Evolutionary conservation across 768 basidiomycete genomes (phyloP).

Genomic region (Rhodocollybia butyracea): DNA sequence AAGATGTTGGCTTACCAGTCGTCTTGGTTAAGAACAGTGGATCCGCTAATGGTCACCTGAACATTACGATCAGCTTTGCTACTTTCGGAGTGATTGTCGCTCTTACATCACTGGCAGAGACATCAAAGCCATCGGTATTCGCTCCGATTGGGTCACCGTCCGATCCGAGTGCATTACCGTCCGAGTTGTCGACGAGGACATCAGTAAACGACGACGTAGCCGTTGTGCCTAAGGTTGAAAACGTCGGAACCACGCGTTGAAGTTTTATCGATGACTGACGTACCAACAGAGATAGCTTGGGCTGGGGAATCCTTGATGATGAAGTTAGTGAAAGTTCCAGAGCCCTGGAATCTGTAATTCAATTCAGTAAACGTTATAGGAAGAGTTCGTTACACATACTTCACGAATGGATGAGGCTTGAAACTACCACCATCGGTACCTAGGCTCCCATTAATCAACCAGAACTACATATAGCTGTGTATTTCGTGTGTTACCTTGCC

Average conservation of each 20-base stretch:
- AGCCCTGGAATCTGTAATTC: slow-evolving; percentile 8
- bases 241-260: no score
- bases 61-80: background rate
- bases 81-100: background rate
- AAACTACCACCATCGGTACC: background rate
- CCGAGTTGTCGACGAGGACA: slow-evolving; percentile 11
- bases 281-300: slow-evolving; percentile 9
- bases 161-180: slow-evolving; percentile 10
- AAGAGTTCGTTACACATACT: background rate
- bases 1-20: slow-evolving; percentile 28
- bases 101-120: slow-evolving; percentile 9
- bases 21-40: slow-evolving; percentile 22
- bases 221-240: background rate
- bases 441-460: no score
- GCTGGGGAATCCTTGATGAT: slow-evolving; percentile 9
- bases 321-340: slow-evolving; percentile 7
- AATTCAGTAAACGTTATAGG: background rate
- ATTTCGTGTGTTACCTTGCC: no score
- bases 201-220: background rate
- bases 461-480: no score
- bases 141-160: background rate
- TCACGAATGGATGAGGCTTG: slow-evolving; percentile 19
- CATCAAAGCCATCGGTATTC: slow-evolving; percentile 21
- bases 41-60: slow-evolving; percentile 1
- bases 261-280: no score